phyloP scores from a whole-genome alignment of 2,329 filamentous ascomycete species.

The Pseudogymnoascus sp. region DNA sequence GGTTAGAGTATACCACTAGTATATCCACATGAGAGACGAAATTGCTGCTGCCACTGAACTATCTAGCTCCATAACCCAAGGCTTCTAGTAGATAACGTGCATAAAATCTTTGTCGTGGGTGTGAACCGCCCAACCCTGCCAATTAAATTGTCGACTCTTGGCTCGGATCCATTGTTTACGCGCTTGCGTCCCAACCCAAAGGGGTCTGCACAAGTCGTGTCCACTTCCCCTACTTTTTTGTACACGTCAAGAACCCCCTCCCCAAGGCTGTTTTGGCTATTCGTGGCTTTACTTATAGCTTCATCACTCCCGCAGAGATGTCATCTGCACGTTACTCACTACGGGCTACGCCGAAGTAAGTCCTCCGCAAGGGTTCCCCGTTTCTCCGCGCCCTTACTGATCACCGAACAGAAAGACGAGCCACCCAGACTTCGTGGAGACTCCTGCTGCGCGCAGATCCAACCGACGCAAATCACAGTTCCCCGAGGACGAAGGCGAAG shows the following conservation, averaged over 20 bases:
- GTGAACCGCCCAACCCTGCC: background rate
- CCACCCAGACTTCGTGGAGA: constrained; percentile 43
- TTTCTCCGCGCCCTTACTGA: constrained; percentile 16
- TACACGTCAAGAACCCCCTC: constrained; percentile 7
- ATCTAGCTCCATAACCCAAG: background rate
- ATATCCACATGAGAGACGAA: background rate
- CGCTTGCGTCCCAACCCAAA: background rate
- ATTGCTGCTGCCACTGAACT: background rate
- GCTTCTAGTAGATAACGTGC: background rate
- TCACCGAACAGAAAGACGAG: constrained; percentile 38
- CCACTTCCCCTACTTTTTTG: constrained; percentile 10
- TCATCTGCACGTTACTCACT: background rate
- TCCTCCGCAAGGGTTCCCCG: background rate
- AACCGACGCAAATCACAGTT: constrained; percentile 34
- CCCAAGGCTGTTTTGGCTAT: background rate
- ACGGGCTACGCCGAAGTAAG: background rate
- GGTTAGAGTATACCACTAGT: background rate
- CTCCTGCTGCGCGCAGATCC: constrained; percentile 36
- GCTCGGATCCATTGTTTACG: constrained; percentile 6
- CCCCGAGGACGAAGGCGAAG: constrained; percentile 26
- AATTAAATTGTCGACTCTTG: background rate
- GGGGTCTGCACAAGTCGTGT: constrained; percentile 9
- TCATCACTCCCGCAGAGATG: constrained; percentile 6
- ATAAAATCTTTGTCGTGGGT: background rate
- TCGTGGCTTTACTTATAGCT: constrained; percentile 10